Conservation (phyloP, 768 basidiomycete species). For the Kwoniella pini region DNA sequence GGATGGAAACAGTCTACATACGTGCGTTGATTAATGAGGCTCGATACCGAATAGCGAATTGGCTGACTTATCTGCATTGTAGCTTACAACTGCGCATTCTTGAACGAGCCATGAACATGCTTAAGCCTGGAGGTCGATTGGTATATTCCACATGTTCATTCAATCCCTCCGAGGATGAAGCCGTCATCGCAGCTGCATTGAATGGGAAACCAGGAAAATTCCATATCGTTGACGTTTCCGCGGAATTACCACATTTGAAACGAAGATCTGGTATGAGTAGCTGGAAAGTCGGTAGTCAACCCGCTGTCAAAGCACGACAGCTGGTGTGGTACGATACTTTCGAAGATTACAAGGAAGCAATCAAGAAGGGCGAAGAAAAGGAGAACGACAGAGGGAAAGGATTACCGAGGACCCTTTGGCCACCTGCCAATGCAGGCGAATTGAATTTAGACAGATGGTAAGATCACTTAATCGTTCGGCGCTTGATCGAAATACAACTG, state of each 20-base stretch:
- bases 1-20: constrained; percentile 88
- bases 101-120: constrained; percentile 85
- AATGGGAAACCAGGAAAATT: constrained; percentile 65
- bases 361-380: constrained; percentile 58
- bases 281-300: constrained; percentile 70
- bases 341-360: constrained; percentile 62
- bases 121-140: constrained; percentile 80
- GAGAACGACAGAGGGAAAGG: constrained; percentile 60
- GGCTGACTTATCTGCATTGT: constrained; percentile 10
- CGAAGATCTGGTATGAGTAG: constrained; percentile 71
- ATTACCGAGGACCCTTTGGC: constrained; percentile 69
- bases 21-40: constrained; percentile 59
- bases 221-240: constrained; percentile 74
- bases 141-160: constrained; percentile 98
- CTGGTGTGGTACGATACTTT: constrained; percentile 57
- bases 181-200: constrained; percentile 84
- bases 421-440: constrained; percentile 64
- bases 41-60: no score
- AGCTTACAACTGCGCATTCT: constrained; percentile 92
- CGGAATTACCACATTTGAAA: constrained; percentile 68
- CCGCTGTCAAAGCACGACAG: constrained; percentile 11
- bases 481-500: not conserved
- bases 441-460: constrained; percentile 75
- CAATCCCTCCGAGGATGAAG: constrained; percentile 96
- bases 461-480: not conserved